phyloP scores from a whole-genome alignment of 2,329 filamentous ascomycete species.

The Aspergillus niger region DNA sequence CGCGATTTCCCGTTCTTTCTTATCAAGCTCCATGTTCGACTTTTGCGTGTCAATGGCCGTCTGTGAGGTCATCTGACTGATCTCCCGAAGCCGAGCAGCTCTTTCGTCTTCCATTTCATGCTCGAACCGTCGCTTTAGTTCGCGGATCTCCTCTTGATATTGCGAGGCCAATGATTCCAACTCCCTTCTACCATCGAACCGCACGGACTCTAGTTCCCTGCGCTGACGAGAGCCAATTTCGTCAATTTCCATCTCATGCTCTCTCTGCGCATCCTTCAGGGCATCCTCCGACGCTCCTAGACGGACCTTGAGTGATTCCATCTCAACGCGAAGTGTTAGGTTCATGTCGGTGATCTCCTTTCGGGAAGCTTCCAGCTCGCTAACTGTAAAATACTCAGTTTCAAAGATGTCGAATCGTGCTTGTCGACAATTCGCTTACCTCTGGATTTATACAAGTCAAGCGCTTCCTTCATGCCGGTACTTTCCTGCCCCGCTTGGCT shows the following conservation, averaged over 20 bases:
- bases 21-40: conserved; percentile 49
- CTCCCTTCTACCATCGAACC: conserved; percentile 53
- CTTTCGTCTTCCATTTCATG: conserved; percentile 68
- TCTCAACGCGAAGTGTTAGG: conserved; percentile 63
- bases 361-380: conserved; percentile 58
- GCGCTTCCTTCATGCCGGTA: conserved; percentile 70
- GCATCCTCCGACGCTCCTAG: conserved; percentile 52
- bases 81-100: conserved; percentile 39
- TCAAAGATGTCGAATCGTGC: neutral
- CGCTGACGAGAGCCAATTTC: conserved; percentile 56
- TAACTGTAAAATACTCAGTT: conserved; percentile 45
- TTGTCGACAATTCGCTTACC: conserved; percentile 53
- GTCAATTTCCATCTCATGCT: conserved; percentile 55
- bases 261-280: conserved; percentile 55
- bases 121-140: conserved; percentile 63
- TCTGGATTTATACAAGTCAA: conserved; percentile 72
- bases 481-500: conserved; percentile 68
- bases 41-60: conserved; percentile 43
- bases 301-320: conserved; percentile 62
- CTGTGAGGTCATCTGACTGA: conserved; percentile 39
- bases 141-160: conserved; percentile 69
- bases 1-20: conserved; percentile 57
- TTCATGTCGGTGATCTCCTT: conserved; percentile 55
- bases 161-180: conserved; percentile 60
- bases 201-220: conserved; percentile 43